Evolutionary conservation across 805 yeast species (phyloP).

Genomic region (Candida schatavii): DNA sequence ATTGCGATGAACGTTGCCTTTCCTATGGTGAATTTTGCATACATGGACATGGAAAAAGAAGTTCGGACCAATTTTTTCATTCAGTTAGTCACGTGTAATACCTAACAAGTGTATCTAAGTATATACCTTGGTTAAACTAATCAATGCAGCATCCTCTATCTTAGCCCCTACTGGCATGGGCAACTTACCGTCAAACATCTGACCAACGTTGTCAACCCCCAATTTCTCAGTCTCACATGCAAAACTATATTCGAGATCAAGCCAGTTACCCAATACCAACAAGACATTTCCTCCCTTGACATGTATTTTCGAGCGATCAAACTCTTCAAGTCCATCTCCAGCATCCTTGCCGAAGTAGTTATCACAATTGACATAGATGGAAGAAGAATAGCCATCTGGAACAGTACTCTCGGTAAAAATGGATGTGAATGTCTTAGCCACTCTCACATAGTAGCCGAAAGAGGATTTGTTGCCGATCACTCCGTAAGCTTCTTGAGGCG

Average conservation of each 20-base stretch:
- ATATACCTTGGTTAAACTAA: slow-evolving; percentile 44
- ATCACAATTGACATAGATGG: slow-evolving; percentile 65
- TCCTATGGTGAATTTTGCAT: too few species aligned
- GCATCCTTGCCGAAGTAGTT: slow-evolving; percentile 48
- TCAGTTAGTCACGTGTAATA: too few species aligned
- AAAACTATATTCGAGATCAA: slow-evolving; percentile 54
- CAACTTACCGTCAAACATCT: slow-evolving; percentile 67
- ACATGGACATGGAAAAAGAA: too few species aligned
- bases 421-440: slow-evolving; percentile 57
- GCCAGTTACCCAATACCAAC: slow-evolving; percentile 63
- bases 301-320: slow-evolving; percentile 12
- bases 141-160: slow-evolving; percentile 69
- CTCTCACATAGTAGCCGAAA: slow-evolving; percentile 73
- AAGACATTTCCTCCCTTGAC: slow-evolving; percentile 35
- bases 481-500: slow-evolving; percentile 71
- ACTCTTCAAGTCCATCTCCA: slow-evolving; percentile 21
- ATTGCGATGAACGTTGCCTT: too few species aligned
- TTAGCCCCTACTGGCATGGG: slow-evolving; percentile 54
- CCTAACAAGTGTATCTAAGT: too few species aligned
- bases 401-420: slow-evolving; percentile 69
- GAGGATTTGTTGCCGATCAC: slow-evolving; percentile 55
- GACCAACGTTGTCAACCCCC: slow-evolving; percentile 52
- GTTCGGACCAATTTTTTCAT: too few species aligned
- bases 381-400: slow-evolving; percentile 64
- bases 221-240: slow-evolving; percentile 44